Evolutionary conservation across 768 basidiomycete genomes (phyloP), one percentile per base, ranked within the genome.

Genomic region (Mycena albidolilacea): DNA sequence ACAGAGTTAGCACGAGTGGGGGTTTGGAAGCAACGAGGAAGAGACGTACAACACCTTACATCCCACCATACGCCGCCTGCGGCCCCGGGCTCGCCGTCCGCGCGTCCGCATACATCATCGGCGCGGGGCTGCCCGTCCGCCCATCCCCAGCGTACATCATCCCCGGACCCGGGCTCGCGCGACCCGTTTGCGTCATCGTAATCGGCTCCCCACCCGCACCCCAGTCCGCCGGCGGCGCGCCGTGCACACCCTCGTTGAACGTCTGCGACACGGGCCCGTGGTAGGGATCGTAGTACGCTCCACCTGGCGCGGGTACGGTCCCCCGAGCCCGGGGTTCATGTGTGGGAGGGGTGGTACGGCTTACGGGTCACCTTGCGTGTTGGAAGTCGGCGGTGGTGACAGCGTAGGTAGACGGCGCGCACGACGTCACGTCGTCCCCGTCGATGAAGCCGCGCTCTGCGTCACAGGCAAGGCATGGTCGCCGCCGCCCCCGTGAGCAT

Each of bases 291-390:
- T 94, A 93, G 79, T 90, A 95, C 43, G 82, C 85, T 7, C 80
- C 79, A 23, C 81, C 80, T 11, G 81, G 78, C 41, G 78, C 75
- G 46, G 87, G 80, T 95, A 95, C 0, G 93, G 93, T 75, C 35
- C 35, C 80, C 93, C 92, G 73, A 43, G 87, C 80, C 89, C 92
- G 7, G 94, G 94, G 79, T 95, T 93, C 58, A 93, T 83, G 75
- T 95, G 93, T 11, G 94, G 94, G 23, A 95, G 85, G 17, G 94
- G 94, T 3, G 95, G 94, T 0, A 95, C 90, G 17, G 95, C 93
- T 80, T 95, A 96, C 2, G 94, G 94, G 76, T 95, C 94, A 83
- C 87, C 48, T 7, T 23, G 23, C 83, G 83, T 41, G 80, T 82
- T 82, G 69, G 83, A 93, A 79, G 81, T 90, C 82, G 74, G 78